Base-by-base conservation (phyloP, 805 yeast genomes). In the Lachancea sp. region DNA sequence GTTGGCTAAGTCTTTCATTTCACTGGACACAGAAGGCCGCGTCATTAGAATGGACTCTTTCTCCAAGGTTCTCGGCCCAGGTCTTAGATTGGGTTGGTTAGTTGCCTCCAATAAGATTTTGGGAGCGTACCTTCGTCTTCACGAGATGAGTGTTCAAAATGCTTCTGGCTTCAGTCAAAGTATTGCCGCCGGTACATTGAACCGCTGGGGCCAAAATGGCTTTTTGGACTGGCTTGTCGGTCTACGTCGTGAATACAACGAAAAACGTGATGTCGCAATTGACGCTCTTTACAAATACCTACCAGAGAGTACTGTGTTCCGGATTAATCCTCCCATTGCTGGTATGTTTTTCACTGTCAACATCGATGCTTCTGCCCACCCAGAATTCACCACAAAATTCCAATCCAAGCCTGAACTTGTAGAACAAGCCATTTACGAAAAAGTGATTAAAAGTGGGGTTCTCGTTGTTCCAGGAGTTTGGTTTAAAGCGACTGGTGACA, bases 21-120 rank as follows among this genome's bases (percentile, higher is more conserved):
- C 83, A 17, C 49, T 80, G 51, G 97, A 88, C 62, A 67, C 72
- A 13, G 96, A 89, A 49, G 97, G 97, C 36, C 77, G 96, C 61
- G 96, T 88, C 28, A 59, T 88, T 41, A 77, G 97, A 59, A 71
- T 89, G 56, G 97, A 88, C 62, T 83, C 96, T 1, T 81, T 84
- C 65, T 87, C 96, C 39, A 88, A 88, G 68, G 88, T 88, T 19
- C 67, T 89, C 41, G 96, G 96, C 3, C 97, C 97, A 13, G 96
- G 96, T 51, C 56, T 79, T 22, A 80, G 97, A 67, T 58, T 84
- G 44, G 96, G 96, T 40, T 88, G 96, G 96, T 71, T 88, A 45
- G 80, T 84, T 19, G 95, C 83, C 45, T 88, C 83, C 60, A 66
- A 69, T 32, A 49, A 55, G 13, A 60, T 88, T 37, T 56, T 84